phyloP scores from a whole-genome alignment of 73 alveolate genomes.

The Durusdinium trenchii region DNA sequence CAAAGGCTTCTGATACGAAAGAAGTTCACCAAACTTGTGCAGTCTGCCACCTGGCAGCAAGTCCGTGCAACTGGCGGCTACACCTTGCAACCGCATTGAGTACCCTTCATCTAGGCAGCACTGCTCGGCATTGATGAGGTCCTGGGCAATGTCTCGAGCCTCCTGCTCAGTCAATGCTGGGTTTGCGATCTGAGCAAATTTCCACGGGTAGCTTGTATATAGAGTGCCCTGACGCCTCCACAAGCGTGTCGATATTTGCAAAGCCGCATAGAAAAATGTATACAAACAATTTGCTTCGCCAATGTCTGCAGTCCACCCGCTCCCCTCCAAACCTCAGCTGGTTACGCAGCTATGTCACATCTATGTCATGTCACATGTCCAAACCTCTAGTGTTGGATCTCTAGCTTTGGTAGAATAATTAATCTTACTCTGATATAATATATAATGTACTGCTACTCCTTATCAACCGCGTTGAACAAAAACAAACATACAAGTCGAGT shows the following conservation, averaged over 20 bases:
- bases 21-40: not conserved
- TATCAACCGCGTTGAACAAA: not conserved
- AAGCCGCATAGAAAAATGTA: not conserved
- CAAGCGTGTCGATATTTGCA: not conserved
- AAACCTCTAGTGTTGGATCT: too few species aligned
- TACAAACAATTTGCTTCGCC: not conserved
- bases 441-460: too few species aligned
- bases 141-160: not conserved
- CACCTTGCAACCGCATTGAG: not conserved
- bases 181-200: not conserved
- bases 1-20: not conserved
- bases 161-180: not conserved
- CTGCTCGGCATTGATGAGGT: not conserved
- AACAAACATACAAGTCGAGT: not conserved
- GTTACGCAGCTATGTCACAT: too few species aligned
- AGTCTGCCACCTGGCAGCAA: not conserved
- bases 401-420: not conserved
- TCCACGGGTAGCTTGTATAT: conserved; percentile 14
- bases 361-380: too few species aligned
- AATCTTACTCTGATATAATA: not conserved
- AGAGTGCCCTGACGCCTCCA: not conserved
- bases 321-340: conserved; percentile 2
- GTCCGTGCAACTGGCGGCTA: not conserved
- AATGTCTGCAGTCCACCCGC: not conserved
- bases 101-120: conserved; percentile 15